These are phyloP conservation scores for Neurospora pannonica DNA, from an alignment of 495 filamentous ascomycete genomes.

Conservation along the genomic window DNA sequence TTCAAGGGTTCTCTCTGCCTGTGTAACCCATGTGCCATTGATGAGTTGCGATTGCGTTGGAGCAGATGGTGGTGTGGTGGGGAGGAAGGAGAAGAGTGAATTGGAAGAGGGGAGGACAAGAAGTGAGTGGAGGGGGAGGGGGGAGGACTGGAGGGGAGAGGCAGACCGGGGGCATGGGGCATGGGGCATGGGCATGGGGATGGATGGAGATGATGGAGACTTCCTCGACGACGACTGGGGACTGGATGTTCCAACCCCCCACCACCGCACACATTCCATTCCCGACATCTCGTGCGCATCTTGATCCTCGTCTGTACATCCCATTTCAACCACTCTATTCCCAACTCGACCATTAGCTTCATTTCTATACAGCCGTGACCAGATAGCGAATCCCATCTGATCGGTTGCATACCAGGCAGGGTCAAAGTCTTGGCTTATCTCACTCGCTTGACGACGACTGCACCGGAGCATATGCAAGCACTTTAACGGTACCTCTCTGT, in stretches of 20 bases:
- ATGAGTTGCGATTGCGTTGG: too few relatives aligned
- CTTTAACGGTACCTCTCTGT: neutral
- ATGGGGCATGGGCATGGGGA: neutral
- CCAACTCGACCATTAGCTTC: neutral
- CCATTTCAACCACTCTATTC: neutral
- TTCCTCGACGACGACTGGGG: neutral
- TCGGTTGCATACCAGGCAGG: neutral
- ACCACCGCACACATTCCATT: neutral
- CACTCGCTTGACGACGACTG: neutral
- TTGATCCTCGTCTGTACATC: neutral
- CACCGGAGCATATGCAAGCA: neutral
- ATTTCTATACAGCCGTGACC: neutral
- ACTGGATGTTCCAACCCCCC: neutral
- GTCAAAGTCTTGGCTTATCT: neutral
- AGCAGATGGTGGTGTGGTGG: neutral
- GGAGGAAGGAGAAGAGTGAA: neutral
- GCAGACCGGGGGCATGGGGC: neutral
- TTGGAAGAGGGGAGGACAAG: neutral
- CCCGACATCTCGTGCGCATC: neutral
- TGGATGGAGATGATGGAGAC: neutral
- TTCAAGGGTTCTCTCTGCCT: neutral
- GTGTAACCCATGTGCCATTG: neutral
- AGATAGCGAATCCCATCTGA: neutral
- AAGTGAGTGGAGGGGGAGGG: neutral
- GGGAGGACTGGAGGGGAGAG: neutral